phyloP scores from a whole-genome alignment of 257 asterid genomes.

The Coffea eugenioides region DNA sequence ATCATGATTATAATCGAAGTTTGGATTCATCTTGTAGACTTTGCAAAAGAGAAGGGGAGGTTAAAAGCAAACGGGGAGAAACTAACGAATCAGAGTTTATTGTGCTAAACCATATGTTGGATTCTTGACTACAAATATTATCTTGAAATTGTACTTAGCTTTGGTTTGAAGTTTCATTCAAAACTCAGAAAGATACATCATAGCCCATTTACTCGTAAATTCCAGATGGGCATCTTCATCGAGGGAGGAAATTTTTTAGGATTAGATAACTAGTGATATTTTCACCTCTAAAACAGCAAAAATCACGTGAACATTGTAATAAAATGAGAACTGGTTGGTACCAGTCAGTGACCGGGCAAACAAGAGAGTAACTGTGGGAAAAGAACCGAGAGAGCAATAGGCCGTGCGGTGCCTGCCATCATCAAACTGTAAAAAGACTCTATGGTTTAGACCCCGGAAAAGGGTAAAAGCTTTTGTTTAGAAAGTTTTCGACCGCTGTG shows the following conservation, averaged over 20 bases:
- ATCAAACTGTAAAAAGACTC: neutral
- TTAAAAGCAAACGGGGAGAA: no score
- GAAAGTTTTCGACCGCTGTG: neutral
- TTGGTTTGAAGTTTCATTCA: neutral
- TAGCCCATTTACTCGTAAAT: neutral
- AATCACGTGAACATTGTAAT: neutral
- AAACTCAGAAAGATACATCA: neutral
- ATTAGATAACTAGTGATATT: constrained; percentile 27
- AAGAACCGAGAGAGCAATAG: neutral
- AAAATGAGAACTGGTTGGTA: neutral
- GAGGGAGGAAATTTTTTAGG: neutral
- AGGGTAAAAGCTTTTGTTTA: constrained; percentile 8
- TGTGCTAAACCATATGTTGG: no score
- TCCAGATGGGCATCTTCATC: neutral
- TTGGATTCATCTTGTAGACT: no score
- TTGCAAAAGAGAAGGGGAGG: no score
- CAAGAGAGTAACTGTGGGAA: neutral
- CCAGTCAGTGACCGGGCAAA: neutral
- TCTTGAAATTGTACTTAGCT: neutral
- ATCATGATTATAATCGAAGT: no score
- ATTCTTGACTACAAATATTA: neutral
- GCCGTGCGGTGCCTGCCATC: neutral
- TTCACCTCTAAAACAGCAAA: neutral
- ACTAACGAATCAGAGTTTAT: no score
- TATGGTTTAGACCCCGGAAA: neutral